A percentile compares a stretch with the other conserved stretches of the same genome.
These are phyloP conservation scores for Rhododendron mucronatum DNA, from an alignment of 148 eudicot genomes.

Conservation along the genomic window DNA sequence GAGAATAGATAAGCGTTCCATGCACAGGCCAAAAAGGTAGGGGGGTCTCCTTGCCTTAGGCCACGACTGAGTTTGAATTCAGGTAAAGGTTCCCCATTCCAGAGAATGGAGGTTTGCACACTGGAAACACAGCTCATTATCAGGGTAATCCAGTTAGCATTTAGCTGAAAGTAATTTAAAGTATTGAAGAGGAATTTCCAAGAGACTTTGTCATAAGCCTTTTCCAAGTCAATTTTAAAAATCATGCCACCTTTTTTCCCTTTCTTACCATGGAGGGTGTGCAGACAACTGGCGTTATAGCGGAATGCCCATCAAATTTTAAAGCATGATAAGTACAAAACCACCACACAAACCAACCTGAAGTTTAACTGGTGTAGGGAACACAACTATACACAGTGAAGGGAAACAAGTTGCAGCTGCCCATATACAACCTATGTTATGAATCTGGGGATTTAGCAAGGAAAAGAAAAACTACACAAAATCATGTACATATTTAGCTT, in stretches of 20 bases:
- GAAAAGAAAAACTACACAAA: neutral
- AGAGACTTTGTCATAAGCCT: neutral
- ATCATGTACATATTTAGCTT: neutral
- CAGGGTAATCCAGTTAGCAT: neutral
- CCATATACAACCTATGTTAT: neutral
- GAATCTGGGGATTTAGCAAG: neutral
- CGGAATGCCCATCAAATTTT: neutral
- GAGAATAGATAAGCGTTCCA: neutral
- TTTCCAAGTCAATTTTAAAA: neutral
- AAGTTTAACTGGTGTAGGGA: neutral
- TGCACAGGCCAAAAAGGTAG: too few relatives aligned
- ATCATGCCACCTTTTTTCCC: neutral
- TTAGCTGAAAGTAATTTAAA: neutral
- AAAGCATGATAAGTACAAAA: neutral
- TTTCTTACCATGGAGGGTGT: neutral
- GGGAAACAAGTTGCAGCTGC: neutral
- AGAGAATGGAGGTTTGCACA: neutral
- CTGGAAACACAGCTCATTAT: neutral
- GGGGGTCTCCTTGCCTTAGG: neutral
- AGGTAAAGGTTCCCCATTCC: neutral
- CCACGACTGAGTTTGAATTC: neutral
- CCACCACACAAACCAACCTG: too few relatives aligned
- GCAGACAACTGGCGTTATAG: neutral
- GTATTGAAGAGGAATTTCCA: neutral
- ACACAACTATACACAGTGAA: slow-evolving; percentile 11